Evolutionary conservation across 495 filamentous ascomycete species (phyloP).

Genomic region (Podospora conica): DNA sequence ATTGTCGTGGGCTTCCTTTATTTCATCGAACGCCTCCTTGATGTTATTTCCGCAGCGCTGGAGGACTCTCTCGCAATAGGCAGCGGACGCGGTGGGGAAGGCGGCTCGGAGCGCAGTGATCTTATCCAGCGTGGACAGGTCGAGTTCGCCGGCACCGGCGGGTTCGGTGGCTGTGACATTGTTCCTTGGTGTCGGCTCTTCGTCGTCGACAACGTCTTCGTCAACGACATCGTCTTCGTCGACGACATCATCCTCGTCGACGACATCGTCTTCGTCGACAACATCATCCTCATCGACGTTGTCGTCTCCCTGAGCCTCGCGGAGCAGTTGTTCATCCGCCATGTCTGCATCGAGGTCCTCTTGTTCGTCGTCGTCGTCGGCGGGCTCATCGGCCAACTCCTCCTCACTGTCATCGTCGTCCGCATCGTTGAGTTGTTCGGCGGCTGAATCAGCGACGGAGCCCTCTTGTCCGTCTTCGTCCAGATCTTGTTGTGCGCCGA

Average conservation of each 20-base stretch:
- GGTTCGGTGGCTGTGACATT: neutral
- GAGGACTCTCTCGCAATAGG: slow-evolving; percentile 26
- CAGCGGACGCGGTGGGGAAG: slow-evolving; percentile 27
- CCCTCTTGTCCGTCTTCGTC: slow-evolving; percentile 25
- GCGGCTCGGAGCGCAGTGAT: slow-evolving; percentile 30
- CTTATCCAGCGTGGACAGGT: slow-evolving; percentile 23
- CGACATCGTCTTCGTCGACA: neutral
- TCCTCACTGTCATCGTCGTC: slow-evolving; percentile 20
- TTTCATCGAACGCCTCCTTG: slow-evolving; percentile 11
- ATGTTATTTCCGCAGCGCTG: slow-evolving; percentile 10
- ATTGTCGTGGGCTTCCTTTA: slow-evolving; percentile 9
- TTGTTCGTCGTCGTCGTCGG: slow-evolving; percentile 14
- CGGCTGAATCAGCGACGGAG: neutral
- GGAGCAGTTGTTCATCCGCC: slow-evolving; percentile 19
- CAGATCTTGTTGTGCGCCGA: slow-evolving; percentile 11
- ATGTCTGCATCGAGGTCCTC: slow-evolving; percentile 14
- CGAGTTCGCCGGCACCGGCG: neutral
- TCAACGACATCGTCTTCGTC: neutral
- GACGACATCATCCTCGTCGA: neutral
- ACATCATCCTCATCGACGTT: too few relatives aligned
- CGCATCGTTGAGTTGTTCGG: slow-evolving; percentile 11
- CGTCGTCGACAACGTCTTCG: neutral
- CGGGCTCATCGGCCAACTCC: slow-evolving; percentile 21
- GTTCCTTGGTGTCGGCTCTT: neutral
- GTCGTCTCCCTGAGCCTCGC: too few relatives aligned